Conservation (phyloP, 2,329 filamentous ascomycete genomes). For the Elsinoe batatas region DNA sequence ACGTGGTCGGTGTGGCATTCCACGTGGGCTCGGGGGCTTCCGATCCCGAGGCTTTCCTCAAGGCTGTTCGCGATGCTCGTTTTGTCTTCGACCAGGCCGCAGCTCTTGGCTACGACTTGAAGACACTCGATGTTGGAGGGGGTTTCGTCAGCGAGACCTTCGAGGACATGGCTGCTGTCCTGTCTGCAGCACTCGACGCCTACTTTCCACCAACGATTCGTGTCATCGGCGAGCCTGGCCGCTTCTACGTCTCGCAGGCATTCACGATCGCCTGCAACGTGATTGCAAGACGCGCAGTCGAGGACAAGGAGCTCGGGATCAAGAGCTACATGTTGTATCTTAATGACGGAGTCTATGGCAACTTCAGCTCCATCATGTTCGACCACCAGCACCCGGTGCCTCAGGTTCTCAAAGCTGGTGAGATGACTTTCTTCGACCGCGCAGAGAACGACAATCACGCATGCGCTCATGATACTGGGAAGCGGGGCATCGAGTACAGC, state of each 20-base stretch:
- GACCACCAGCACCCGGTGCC: constrained; percentile 90
- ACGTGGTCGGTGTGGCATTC: constrained; percentile 93
- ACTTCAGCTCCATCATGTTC: constrained; percentile 99
- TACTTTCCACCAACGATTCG: constrained; percentile 78
- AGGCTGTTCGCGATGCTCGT: constrained; percentile 83
- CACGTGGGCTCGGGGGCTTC: constrained; percentile 95
- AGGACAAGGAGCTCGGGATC: constrained; percentile 54
- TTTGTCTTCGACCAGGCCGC: constrained; percentile 78
- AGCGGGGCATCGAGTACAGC: constrained; percentile 63
- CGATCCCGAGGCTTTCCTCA: constrained; percentile 82
- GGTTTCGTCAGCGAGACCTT: constrained; percentile 89
- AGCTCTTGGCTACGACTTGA: constrained; percentile 66
- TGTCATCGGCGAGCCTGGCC: constrained; percentile 90
- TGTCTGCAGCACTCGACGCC: constrained; percentile 70
- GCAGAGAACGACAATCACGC: constrained; percentile 36
- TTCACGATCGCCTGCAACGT: constrained; percentile 94
- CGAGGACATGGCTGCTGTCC: constrained; percentile 74
- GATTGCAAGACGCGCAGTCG: constrained; percentile 85
- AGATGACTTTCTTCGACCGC: constrained; percentile 41
- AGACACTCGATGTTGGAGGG: constrained; percentile 86
- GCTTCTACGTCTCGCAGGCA: constrained; percentile 87
- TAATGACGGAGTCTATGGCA: constrained; percentile 96
- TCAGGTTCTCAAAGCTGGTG: constrained; percentile 60
- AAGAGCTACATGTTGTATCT: constrained; percentile 93
- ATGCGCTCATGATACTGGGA: constrained; percentile 24